Conservation (phyloP, 2,329 filamentous ascomycete genomes). For the Microthyrium microscopicum region DNA sequence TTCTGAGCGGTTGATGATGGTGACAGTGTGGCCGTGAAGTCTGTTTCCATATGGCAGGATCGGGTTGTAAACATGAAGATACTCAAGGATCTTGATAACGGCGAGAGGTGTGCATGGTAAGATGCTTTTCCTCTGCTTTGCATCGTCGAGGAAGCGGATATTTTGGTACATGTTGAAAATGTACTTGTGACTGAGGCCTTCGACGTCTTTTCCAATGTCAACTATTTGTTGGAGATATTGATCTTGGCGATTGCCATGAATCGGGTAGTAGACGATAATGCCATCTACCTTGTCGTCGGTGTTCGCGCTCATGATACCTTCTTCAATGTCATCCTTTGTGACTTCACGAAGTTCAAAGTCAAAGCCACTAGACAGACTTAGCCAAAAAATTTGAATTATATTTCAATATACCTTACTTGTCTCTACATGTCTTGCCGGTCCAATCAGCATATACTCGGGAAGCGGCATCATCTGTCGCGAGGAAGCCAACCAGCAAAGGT, state of each 20-base stretch:
- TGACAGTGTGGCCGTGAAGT: slow-evolving; percentile 83
- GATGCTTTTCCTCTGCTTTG: slow-evolving; percentile 71
- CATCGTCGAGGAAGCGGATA: slow-evolving; percentile 76
- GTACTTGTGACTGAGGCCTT: slow-evolving; percentile 83
- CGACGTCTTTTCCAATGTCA: slow-evolving; percentile 79
- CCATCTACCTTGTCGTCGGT: slow-evolving; percentile 59
- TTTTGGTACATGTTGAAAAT: slow-evolving; percentile 99
- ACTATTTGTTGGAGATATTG: slow-evolving; percentile 94
- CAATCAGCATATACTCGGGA: slow-evolving; percentile 90
- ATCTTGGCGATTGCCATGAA: slow-evolving; percentile 82
- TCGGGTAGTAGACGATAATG: slow-evolving; percentile 97
- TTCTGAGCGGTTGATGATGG: slow-evolving; percentile 90
- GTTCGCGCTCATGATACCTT: slow-evolving; percentile 74
- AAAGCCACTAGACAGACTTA: slow-evolving; percentile 40
- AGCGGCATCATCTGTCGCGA: slow-evolving; percentile 82
- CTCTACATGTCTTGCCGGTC: slow-evolving; percentile 89
- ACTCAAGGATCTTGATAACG: slow-evolving; percentile 91
- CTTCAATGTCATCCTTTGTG: slow-evolving; percentile 77
- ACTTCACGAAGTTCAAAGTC: slow-evolving; percentile 72
- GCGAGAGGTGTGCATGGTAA: slow-evolving; percentile 91
- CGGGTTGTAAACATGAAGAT: slow-evolving; percentile 90
- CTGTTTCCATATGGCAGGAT: slow-evolving; percentile 87
- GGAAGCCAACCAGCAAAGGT: slow-evolving; percentile 75
- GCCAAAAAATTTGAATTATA: background rate
- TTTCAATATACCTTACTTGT: slow-evolving; percentile 55